A percentile compares a stretch with the other conserved stretches of the same genome.
These are phyloP conservation scores for Dendrobium nobile DNA, from an alignment of 106 monocot genomes.

Conservation along the genomic window DNA sequence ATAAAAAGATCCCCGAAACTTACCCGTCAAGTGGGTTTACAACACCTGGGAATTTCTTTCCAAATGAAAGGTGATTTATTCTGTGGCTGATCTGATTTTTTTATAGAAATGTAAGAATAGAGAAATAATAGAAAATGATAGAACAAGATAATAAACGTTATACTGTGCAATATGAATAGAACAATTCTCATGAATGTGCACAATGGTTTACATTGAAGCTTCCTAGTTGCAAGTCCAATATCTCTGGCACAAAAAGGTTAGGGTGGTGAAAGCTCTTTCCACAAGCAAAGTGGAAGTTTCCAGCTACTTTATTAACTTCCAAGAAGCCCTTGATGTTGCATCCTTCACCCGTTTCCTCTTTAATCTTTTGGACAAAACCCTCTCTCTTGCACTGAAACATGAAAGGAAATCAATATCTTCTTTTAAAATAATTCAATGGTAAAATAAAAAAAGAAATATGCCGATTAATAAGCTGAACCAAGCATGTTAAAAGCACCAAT, in stretches of 20 bases:
- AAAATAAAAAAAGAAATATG: neutral
- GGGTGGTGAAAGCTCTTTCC: conserved; percentile 80
- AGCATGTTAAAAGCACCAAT: neutral
- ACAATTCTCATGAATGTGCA: neutral
- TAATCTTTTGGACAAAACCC: conserved; percentile 80
- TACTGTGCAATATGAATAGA: neutral
- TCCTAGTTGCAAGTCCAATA: conserved; percentile 59
- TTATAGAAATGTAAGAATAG: neutral
- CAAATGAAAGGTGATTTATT: conserved; percentile 95
- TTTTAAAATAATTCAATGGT: neutral
- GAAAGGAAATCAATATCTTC: neutral
- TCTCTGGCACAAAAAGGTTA: conserved; percentile 48
- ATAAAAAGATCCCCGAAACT: neutral
- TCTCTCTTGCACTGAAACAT: conserved; percentile 67
- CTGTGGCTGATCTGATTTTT: conserved; percentile 82
- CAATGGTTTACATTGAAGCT: conserved; percentile 41
- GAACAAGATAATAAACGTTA: neutral
- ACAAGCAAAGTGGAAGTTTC: conserved; percentile 96
- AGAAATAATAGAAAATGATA: neutral
- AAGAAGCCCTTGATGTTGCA: conserved; percentile 92
- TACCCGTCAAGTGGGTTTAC: conserved; percentile 57
- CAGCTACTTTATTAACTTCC: conserved; percentile 98
- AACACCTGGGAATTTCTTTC: conserved; percentile 87
- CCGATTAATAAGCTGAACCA: neutral
- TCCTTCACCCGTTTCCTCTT: conserved; percentile 96